Evolutionary conservation across 2,329 filamentous ascomycete species (phyloP).

Genomic region (Neoscytalidium dimidiatum): DNA sequence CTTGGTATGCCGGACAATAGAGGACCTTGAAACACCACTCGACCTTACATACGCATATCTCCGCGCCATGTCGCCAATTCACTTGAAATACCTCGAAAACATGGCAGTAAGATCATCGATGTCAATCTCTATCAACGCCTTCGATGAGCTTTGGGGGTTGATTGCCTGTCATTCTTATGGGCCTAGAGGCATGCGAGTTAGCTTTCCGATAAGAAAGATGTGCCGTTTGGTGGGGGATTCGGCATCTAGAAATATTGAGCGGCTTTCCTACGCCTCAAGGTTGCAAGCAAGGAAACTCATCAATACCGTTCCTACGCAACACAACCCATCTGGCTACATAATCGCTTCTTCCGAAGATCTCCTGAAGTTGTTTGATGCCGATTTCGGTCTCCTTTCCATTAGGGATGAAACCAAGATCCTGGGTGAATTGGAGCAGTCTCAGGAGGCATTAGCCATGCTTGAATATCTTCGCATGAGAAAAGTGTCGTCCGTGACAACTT

Average conservation of each 20-base stretch:
- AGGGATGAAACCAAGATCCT: constrained; percentile 86
- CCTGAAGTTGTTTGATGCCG: constrained; percentile 80
- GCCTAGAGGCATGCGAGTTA: constrained; percentile 77
- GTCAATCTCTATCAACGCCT: constrained; percentile 90
- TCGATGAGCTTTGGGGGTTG: constrained; percentile 82
- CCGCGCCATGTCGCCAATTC: constrained; percentile 87
- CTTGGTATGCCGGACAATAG: constrained; percentile 73
- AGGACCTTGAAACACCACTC: constrained; percentile 73
- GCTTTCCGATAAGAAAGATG: constrained; percentile 90
- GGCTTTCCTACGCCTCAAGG: constrained; percentile 81
- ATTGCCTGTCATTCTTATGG: constrained; percentile 87
- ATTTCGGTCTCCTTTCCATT: constrained; percentile 83
- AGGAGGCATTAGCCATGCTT: constrained; percentile 80
- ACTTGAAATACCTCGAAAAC: constrained; percentile 81
- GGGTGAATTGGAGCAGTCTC: constrained; percentile 71
- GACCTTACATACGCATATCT: constrained; percentile 85
- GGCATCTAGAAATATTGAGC: constrained; percentile 83
- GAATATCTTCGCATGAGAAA: constrained; percentile 80
- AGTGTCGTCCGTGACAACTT: constrained; percentile 73
- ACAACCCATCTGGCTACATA: constrained; percentile 86
- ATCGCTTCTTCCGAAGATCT: constrained; percentile 86
- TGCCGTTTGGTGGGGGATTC: constrained; percentile 85
- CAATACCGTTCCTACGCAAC: constrained; percentile 77
- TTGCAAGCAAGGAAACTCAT: constrained; percentile 86
- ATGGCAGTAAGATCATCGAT: constrained; percentile 94